Evolutionary conservation across 2,329 filamentous ascomycete species (phyloP).

Genomic region (Paecilomyces fulvus): DNA sequence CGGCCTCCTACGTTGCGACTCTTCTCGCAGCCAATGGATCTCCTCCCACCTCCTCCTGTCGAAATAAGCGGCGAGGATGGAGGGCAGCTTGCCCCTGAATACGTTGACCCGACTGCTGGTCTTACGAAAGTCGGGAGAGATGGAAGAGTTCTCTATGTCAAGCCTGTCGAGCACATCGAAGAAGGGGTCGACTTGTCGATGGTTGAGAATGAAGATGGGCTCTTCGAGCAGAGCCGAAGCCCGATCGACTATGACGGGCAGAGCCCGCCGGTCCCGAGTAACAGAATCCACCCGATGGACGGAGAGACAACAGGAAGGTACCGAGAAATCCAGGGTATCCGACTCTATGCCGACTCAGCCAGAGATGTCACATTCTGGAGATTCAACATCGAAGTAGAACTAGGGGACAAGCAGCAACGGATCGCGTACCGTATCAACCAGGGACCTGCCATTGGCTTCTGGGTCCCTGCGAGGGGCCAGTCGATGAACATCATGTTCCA

Average conservation of each 20-base stretch:
- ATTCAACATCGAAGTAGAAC: conserved; percentile 89
- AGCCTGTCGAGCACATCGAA: conserved; percentile 77
- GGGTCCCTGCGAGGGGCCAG: conserved; percentile 77
- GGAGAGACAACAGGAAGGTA: conserved; percentile 76
- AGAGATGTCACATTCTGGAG: conserved; percentile 92
- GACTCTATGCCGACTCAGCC: conserved; percentile 75
- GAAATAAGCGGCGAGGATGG: conserved; percentile 54
- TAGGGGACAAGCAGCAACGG: conserved; percentile 66
- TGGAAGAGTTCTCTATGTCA: conserved; percentile 79
- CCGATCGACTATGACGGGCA: conserved; percentile 32
- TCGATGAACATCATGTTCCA: conserved; percentile 99
- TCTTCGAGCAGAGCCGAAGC: conserved; percentile 62
- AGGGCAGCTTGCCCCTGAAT: conserved; percentile 59
- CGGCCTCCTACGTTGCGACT: conserved; percentile 67
- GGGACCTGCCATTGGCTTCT: conserved; percentile 82
- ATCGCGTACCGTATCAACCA: conserved; percentile 94
- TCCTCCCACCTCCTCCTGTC: conserved; percentile 68
- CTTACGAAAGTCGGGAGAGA: conserved; percentile 77
- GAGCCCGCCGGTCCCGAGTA: conserved; percentile 39
- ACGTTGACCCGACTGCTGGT: conserved; percentile 82
- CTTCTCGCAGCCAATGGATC: conserved; percentile 77
- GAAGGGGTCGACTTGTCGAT: conserved; percentile 70
- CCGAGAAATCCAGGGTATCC: conserved; percentile 72
- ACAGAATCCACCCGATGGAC: conserved; percentile 45
- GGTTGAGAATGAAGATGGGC: conserved; percentile 69